Percentiles rank a stretch among this genome's conserved stretches.
Evolutionary conservation across 2,329 filamentous ascomycete species (phyloP).

Genomic region (Cryphonectria japonica): DNA sequence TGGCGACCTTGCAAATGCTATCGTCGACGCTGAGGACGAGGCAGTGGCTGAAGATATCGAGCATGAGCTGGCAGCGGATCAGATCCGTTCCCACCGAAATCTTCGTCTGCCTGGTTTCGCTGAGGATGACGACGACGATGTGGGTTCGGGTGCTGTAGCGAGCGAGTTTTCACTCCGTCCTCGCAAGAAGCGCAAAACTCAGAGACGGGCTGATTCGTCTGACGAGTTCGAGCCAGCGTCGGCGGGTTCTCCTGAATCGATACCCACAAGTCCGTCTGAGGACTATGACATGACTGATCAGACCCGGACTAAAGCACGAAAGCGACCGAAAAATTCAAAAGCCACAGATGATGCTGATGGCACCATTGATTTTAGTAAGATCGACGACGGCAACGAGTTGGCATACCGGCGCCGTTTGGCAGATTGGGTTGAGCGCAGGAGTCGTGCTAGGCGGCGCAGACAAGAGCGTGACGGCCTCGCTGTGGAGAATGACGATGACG

Average conservation of each 20-base stretch:
- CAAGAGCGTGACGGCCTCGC: conserved; percentile 38
- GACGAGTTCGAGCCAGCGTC: conserved; percentile 50
- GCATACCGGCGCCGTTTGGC: conserved; percentile 77
- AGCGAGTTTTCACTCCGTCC: conserved; percentile 62
- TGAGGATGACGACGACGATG: conserved; percentile 48
- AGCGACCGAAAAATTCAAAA: conserved; percentile 36
- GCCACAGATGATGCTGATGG: conserved; percentile 39
- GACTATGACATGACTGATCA: conserved; percentile 45
- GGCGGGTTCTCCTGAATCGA: conserved; percentile 27
- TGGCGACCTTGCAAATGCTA: conserved; percentile 74
- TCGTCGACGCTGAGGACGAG: conserved; percentile 83
- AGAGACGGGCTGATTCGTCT: conserved; percentile 42
- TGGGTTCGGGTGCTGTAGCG: conserved; percentile 42
- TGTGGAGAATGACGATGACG: conserved; percentile 46
- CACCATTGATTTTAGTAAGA: conserved; percentile 55
- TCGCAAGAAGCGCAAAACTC: conserved; percentile 57
- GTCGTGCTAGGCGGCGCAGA: conserved; percentile 43
- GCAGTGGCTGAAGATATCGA: conserved; percentile 55
- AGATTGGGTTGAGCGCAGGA: conserved; percentile 68
- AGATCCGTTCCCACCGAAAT: conserved; percentile 70
- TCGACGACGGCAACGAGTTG: conserved; percentile 89
- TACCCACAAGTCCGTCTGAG: conserved; percentile 41
- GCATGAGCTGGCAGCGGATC: conserved; percentile 45
- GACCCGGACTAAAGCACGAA: conserved; percentile 37
- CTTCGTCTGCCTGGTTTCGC: conserved; percentile 75